Base-by-base conservation (phyloP, 1,284 basidiomycete genomes). In the Trametes pubescens region DNA sequence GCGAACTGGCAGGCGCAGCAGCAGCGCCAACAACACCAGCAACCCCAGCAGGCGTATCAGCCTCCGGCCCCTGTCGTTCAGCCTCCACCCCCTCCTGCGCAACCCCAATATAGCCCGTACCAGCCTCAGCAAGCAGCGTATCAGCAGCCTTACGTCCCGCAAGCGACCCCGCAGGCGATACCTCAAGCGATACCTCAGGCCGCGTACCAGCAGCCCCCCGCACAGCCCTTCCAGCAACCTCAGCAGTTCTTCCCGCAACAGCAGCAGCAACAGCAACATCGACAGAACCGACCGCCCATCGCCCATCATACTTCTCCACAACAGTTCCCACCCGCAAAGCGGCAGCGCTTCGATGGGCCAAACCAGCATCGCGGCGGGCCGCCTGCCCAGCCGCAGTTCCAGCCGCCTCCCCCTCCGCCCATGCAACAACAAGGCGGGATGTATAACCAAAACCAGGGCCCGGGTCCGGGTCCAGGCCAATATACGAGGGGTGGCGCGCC, bases 341-440 rank as follows among this genome's bases (percentile, higher is more conserved):
- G 94, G 57, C 93, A 89, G 66, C 85, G 93, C 21, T 94, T 94
- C 72, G 94, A 95, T 73, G 89, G 88, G 7, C 89, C 91, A 0
- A 86, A 78, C 65, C 79, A 80, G 61, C 82, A 71, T 61, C 72
- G 75, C 7, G 46, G 46, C 1, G 70, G 79, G 69, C 81, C 81
- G 57, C 82, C 83, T 61, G 77, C 71, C 51, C 79, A 71, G 24
- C 76, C 76, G 18, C 84, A 80, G 59, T 81, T 80, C 62, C 82
- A 82, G 54, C 75, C 82, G 21, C 84, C 84, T 21, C 83, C 75
- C 13, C 74, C 74, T 7, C 74, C 76, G 21, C 74, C 72, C 1
- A 77, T 75, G 64, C 74, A 72, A 49, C 71, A 74, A 38, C 62
- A 47, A 37, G 70, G 69, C 35, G 71, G 69, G 11, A 66, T 70